phyloP scores from a whole-genome alignment of 768 basidiomycete species.

The Boletus vermiculosoides region DNA sequence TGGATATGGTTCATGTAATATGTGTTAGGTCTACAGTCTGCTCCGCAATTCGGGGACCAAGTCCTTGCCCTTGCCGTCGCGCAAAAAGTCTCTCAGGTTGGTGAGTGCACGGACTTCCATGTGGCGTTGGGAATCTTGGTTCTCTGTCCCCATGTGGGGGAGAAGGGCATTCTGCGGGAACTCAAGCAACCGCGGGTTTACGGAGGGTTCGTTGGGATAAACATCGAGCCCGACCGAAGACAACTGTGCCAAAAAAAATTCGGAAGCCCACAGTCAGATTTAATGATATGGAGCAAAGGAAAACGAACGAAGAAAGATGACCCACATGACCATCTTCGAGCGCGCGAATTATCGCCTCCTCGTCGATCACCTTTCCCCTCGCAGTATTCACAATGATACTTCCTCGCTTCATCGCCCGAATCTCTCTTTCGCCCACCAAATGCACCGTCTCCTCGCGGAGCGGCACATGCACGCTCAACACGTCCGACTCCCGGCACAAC shows the following conservation, averaged over 20 bases:
- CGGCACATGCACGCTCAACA: constrained; percentile 85
- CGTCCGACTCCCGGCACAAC: constrained; percentile 72
- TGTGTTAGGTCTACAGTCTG: constrained; percentile 13
- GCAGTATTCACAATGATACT: constrained; percentile 85
- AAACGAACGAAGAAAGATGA: constrained; percentile 6
- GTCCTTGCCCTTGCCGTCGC: constrained; percentile 61
- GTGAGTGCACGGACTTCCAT: constrained; percentile 87
- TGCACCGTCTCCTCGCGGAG: constrained; percentile 71
- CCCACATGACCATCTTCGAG: constrained; percentile 85
- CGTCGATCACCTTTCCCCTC: constrained; percentile 87
- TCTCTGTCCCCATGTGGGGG: constrained; percentile 92
- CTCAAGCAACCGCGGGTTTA: constrained; percentile 76
- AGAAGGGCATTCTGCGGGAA: constrained; percentile 83
- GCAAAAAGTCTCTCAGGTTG: constrained; percentile 72
- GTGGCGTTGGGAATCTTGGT: constrained; percentile 70
- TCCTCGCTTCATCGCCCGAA: constrained; percentile 74
- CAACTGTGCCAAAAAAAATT: not conserved
- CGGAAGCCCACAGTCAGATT: not conserved
- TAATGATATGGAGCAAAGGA: not conserved
- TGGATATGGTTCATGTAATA: not conserved
- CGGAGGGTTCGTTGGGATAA: constrained; percentile 78
- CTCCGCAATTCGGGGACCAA: constrained; percentile 54
- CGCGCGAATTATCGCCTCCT: constrained; percentile 81
- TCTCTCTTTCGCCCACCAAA: constrained; percentile 71
- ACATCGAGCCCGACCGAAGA: constrained; percentile 76